Conservation (phyloP, 176 grass and related monocot genomes). For the Aegilops speltoides region DNA sequence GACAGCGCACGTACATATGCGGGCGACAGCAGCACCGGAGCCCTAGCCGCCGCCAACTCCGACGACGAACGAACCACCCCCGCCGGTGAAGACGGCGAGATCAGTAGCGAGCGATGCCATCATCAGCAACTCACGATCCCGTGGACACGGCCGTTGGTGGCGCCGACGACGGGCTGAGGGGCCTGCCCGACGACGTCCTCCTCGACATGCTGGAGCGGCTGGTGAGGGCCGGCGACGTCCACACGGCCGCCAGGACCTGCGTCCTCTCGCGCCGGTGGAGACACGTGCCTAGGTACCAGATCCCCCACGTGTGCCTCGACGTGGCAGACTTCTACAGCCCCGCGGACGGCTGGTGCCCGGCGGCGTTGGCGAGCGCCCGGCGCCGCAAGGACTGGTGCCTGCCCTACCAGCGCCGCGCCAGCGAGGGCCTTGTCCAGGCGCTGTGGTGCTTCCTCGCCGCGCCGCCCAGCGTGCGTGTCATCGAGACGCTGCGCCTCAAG, state of each 20-base stretch:
- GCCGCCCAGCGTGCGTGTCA: not conserved
- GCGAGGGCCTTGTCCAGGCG: not conserved
- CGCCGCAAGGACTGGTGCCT: not conserved
- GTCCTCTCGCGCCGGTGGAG: not conserved
- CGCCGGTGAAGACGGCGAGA: not conserved
- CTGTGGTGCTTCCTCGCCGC: not conserved
- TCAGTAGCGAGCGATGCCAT: not conserved
- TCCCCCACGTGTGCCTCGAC: not conserved
- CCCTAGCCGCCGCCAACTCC: slow-evolving; percentile 6
- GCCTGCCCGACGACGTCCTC: slow-evolving; percentile 6
- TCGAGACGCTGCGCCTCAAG: not conserved
- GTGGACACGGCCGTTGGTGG: not conserved
- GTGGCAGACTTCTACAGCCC: not conserved
- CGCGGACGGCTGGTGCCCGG: not conserved
- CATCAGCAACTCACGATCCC: not conserved
- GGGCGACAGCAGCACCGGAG: not conserved
- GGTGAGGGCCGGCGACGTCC: not conserved
- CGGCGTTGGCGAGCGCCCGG: not conserved
- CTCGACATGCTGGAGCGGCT: not conserved
- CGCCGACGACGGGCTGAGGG: not conserved
- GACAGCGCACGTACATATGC: not conserved
- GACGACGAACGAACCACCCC: not conserved
- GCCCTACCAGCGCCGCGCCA: not conserved
- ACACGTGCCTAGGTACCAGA: not conserved
- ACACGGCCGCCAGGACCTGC: not conserved